Percentiles rank a stretch among this genome's conserved stretches.
phyloP scores from a whole-genome alignment of 2,329 filamentous ascomycete genomes.

The Trichoderma cornu-damae region DNA sequence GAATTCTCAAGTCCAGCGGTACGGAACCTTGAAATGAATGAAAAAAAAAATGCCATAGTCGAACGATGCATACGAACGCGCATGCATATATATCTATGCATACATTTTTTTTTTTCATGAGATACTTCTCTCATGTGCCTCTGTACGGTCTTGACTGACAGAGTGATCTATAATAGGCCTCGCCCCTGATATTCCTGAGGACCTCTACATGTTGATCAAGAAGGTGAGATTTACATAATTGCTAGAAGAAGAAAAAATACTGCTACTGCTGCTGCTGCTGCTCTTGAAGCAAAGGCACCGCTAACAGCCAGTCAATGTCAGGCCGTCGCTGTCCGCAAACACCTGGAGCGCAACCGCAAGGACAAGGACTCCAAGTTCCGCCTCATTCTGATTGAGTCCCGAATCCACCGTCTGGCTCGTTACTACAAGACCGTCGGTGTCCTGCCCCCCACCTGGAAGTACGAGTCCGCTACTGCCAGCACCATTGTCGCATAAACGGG shows the following conservation, averaged over 20 bases:
- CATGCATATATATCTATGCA: slow-evolving; percentile 27
- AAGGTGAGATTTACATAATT: slow-evolving; percentile 61
- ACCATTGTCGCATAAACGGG: slow-evolving; percentile 66
- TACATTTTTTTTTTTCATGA: slow-evolving; percentile 27
- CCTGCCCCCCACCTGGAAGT: slow-evolving; percentile 92
- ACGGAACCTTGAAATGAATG: slow-evolving; percentile 49
- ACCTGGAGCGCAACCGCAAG: slow-evolving; percentile 99
- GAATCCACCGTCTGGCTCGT: slow-evolving; percentile 98
- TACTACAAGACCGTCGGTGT: slow-evolving; percentile 98
- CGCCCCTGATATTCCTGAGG: slow-evolving; percentile 97
- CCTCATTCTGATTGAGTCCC: slow-evolving; percentile 99
- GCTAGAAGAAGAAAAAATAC: neutral
- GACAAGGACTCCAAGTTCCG: slow-evolving; percentile 99
- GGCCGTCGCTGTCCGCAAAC: slow-evolving; percentile 99
- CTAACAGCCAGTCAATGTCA: slow-evolving; percentile 32
- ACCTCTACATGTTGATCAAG: slow-evolving; percentile 99
- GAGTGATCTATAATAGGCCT: slow-evolving; percentile 88
- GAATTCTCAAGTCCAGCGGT: slow-evolving; percentile 97
- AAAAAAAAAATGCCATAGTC: slow-evolving; percentile 24
- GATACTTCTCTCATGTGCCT: slow-evolving; percentile 52
- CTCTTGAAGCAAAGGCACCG: neutral
- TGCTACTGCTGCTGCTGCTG: too few species aligned
- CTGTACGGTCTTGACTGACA: slow-evolving; percentile 90
- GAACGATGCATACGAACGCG: slow-evolving; percentile 18
- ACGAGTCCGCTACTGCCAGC: slow-evolving; percentile 95